Base-by-base conservation (phyloP, 1,139 yeast species). In the Insectozyma bohioensis region DNA sequence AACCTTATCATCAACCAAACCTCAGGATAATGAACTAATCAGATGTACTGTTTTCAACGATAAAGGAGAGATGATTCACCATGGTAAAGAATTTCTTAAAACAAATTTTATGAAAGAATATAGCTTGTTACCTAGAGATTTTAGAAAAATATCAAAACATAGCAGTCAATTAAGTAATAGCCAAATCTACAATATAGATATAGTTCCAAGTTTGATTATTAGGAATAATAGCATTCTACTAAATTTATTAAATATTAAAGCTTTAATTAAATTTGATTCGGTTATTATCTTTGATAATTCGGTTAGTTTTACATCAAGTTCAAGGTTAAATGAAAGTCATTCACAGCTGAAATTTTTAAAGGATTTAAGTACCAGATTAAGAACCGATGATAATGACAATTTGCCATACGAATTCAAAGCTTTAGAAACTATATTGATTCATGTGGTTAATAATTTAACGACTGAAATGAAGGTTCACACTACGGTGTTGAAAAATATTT, bases 11-110 rank as follows among this genome's bases (percentile, higher is more conserved):
- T 27, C 34, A 15, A 31, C 41, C 18, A 42, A 42, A 31, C 21
- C 32, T 26, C 28, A 41, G 4, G 65, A 53, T 17, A 55, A 47
- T 28, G 68, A 61, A 23, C 47, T 43, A 32, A 61, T 70, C 14
- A 43, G 82, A 40, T 88, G 97, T 48, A 86, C 97, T 0, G 56
- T 66, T 11, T 68, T 68, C 35, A 55, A 68, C 39, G 34, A 42
- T 5, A 32, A 46, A 3, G 75, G 75, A 3, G 55, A 61, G 23
- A 60, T 69, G 42, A 52, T 58, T 4, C 54, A 56, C 15, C 73
- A 66, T 35, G 71, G 72, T 12, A 61, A 62, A 38, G 72, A 66
- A 26, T 47, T 67, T 24, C 52, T 56, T 28, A 52, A 67, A 34
- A 51, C 46, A 41, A 60, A 59, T 28, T 67, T 69, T 40, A 58